Conservation (phyloP, 441 rosid genomes). For the Sinapis alba region DNA sequence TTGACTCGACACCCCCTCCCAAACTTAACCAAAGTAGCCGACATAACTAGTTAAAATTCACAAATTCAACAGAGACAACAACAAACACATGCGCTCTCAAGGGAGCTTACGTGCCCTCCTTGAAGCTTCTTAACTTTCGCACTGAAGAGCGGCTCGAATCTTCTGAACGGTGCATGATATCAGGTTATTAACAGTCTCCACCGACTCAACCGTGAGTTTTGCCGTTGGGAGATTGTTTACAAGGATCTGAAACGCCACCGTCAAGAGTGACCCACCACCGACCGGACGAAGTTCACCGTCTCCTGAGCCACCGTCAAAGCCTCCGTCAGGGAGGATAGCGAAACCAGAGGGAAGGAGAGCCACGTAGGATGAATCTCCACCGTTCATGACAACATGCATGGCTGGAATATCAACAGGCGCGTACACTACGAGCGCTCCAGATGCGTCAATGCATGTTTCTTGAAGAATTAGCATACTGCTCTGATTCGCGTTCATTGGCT, state of each 20-base stretch:
- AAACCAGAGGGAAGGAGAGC: conserved; percentile 91
- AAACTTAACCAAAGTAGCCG: conserved; percentile 10
- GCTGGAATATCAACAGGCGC: conserved; percentile 94
- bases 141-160: conserved; percentile 72
- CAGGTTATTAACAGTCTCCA: conserved; percentile 57
- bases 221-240: conserved; percentile 57
- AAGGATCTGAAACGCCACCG: conserved; percentile 84
- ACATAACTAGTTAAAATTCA: neutral
- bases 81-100: conserved; percentile 10
- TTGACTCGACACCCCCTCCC: conserved; percentile 83
- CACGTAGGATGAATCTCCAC: conserved; percentile 83
- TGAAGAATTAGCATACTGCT: conserved; percentile 91
- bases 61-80: neutral
- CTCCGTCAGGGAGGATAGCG: conserved; percentile 79
- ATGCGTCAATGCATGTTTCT: conserved; percentile 87
- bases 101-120: neutral
- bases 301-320: conserved; percentile 20
- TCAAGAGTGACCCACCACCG: conserved; percentile 48
- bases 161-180: conserved; percentile 59
- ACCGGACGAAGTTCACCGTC: conserved; percentile 23
- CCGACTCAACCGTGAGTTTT: conserved; percentile 59
- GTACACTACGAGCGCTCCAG: conserved; percentile 93
- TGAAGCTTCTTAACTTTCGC: conserved; percentile 59
- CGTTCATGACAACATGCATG: conserved; percentile 85
- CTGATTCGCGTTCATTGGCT: conserved; percentile 77